Evolutionary conservation across 768 basidiomycete genomes (phyloP), one percentile per base, ranked within the genome.

Genomic region (Agrocybe praecox): DNA sequence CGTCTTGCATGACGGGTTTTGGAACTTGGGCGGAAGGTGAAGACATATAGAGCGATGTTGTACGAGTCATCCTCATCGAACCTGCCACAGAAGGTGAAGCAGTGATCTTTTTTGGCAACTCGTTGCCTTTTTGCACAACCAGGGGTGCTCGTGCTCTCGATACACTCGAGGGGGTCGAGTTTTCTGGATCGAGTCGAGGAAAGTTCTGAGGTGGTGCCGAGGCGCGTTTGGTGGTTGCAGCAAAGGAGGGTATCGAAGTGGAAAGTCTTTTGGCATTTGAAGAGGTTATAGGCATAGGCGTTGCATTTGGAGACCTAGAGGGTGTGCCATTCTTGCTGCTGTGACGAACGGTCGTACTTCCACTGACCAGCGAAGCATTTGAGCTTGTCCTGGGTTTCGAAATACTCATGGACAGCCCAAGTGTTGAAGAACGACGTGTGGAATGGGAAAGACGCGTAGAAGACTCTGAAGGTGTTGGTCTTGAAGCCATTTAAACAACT

Each of bases 341-440:
- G 4, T 74, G 69, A 29, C 75, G 79, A 50, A 85, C 72, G 10
- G 83, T 86, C 5, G 80, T 80, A 64, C 74, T 77, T 6, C 78
- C 80, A 60, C 82, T 84, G 34, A 70, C 61, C 32, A 78, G 62
- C 6, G 79, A 80, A 43, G 80, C 81, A 60, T 74, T 81, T 17
- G 84, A 87, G 57, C 76, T 72, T 14, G 82, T 74, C 19, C 84
- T 76, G 21, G 85, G 79, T 69, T 87, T 87, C 9, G 75, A 71
- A 52, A 73, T 63, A 51, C 73, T 74, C 7, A 72, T 63, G 21
- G 66, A 57, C 6, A 67, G 65, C 10, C 71, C 67, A n/a, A 75
- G 59, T 55, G 75, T 62, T 33, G 80, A 80, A 49, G 81, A 80
- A 53, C 78, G 73, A 36, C 75, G 68, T 34, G 72, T 72, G 15